Conservation (phyloP, 805 yeast species). For the Barnettozyma vustinii region DNA sequence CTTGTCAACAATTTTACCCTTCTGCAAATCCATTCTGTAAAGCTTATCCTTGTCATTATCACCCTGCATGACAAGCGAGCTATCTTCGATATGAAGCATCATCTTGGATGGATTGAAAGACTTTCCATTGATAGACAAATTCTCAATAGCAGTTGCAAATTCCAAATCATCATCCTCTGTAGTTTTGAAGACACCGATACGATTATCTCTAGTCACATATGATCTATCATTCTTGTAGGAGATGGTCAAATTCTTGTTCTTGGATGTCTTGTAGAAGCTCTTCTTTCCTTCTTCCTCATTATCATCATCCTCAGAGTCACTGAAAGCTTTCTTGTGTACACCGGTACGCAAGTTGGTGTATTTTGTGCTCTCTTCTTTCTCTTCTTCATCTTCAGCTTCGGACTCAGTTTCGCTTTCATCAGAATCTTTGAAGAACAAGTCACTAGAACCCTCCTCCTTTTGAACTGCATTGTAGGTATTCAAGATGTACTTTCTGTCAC, state of each 20-base stretch:
- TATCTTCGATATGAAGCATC: constrained; percentile 76
- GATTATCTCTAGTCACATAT: constrained; percentile 73
- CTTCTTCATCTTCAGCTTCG: constrained; percentile 30
- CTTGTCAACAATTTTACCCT: constrained; percentile 82
- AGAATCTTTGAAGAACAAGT: constrained; percentile 13
- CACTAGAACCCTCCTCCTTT: constrained; percentile 32
- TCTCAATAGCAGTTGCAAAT: constrained; percentile 63
- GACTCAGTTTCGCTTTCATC: constrained; percentile 28
- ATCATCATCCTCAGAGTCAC: constrained; percentile 35
- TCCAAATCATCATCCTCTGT: constrained; percentile 46
- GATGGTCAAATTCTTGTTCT: constrained; percentile 63
- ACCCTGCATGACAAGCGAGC: constrained; percentile 60
- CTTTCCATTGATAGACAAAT: constrained; percentile 48
- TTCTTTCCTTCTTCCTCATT: constrained; percentile 29
- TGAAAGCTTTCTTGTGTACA: constrained; percentile 15
- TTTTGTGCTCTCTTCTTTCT: constrained; percentile 26
- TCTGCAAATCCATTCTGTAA: constrained; percentile 71
- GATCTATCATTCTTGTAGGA: constrained; percentile 69
- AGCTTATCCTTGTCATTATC: constrained; percentile 40
- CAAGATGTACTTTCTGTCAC: constrained; percentile 51
- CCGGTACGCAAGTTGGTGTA: constrained; percentile 20
- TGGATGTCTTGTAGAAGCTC: constrained; percentile 28
- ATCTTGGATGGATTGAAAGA: constrained; percentile 52
- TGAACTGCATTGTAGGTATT: constrained; percentile 45
- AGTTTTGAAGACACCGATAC: constrained; percentile 73